Evolutionary conservation across 208 protist genomes (phyloP), one percentile per base, ranked within the genome.

Genomic region (Trypanosoma melophagium): DNA sequence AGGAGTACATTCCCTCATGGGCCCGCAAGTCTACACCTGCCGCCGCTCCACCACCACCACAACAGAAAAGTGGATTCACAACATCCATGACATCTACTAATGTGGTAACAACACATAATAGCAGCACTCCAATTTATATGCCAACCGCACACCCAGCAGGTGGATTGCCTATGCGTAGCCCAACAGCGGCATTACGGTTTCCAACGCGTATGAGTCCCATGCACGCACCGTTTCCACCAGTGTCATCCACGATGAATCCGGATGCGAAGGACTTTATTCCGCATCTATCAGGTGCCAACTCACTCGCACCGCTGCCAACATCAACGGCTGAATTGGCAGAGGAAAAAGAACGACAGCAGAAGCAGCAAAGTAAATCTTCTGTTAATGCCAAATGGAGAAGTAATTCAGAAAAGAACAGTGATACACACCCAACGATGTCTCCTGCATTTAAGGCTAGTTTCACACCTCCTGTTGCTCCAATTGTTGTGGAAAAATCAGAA

Each of bases 121-220:
- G 50, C 25, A 41, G 24, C 12, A 14, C 35, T 14, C n/a, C 47
- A 10, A 25, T 42, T 38, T 31, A 75, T n/a, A 49, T 69, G 7
- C 71, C 70, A 1, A 62, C 60, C 10, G 69, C 76, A 21, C 74
- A 69, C 16, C 49, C 65, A 0, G 45, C 57, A 22, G 62, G 49
- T 7, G 66, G 72, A 0, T 60, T 78, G 44, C 49, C 63, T 14
- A 28, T 47, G 61, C 64, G 66, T 40, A 84, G 71, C 52, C 73
- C 82, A 17, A 61, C 67, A 22, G 69, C 79, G 4, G 50, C 75
- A 21, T 76, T 82, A 42, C 80, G 74, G 16, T 44, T 87, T 52
- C 90, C 90, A 9, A 83, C 76, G 4, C 84, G 90, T 51, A 85
- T 92, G 74, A 90, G 82, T 71, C 87, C 90, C 16, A 61, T 77